Base-by-base conservation (phyloP, 495 filamentous ascomycete genomes). In the Neurospora sp. region DNA sequence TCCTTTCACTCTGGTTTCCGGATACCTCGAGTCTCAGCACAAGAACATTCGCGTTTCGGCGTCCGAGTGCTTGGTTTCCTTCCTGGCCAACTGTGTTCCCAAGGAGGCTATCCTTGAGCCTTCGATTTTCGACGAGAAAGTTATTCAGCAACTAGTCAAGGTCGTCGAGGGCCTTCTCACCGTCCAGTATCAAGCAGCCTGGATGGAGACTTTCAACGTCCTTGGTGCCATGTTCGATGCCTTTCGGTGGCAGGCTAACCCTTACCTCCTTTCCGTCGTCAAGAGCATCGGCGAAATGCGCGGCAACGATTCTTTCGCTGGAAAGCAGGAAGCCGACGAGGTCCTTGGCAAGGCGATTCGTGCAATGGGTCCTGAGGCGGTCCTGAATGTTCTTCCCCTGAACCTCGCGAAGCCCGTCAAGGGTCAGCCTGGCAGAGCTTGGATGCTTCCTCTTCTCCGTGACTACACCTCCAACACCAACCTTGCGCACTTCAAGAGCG, bases 151-250 rank as follows among this genome's bases (percentile, higher is more conserved):
- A 75, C 78, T 99, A 37, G 90, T 91, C 5, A 88, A 87, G 74
- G 85, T 86, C 2, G 89, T 91, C 0, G 88, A 87, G 42, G 88
- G 90, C 70, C 87, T 98, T 36, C 85, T 99, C 19, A 94, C 89
- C 70, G 89, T 98, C 15, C 95, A 94, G 77, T 98, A 93, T 79
- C 96, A 98, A 80, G 88, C 90, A 21, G 96, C 96, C 1, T 99
- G 96, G 96, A 89, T 91, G 83, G 95, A 98, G 79, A 92, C 96
- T 10, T 98, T 98, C 83, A 93, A 91, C 76, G 91, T 98, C 11
- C 86, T 96, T 70, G 90, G 89, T n/a, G 91, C 92, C 38, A 90
- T 95, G 80, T 96, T 98, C 74, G 92, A 96, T 72, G 87, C 89
- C n/a, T 87, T 96, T 72, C 88, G 90, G 76, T 98, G 94, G 94